A percentile compares a stretch with the other conserved stretches of the same genome.
These are phyloP conservation scores for Hanseniaspora occidentalis DNA, from an alignment of 805 yeast genomes.

Conservation along the genomic window DNA sequence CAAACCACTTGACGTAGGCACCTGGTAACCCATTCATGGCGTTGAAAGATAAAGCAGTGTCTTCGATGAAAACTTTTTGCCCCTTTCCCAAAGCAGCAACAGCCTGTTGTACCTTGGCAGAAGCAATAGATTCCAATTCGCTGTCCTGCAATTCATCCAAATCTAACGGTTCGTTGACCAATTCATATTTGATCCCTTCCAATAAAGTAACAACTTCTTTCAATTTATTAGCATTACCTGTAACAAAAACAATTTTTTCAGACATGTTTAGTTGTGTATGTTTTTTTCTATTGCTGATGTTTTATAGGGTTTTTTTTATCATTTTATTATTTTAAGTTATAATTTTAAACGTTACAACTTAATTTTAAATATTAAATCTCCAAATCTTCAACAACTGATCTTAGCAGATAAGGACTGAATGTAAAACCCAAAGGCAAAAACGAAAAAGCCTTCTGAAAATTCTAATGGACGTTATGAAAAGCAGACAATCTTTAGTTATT, in stretches of 20 bases:
- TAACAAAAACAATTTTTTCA: constrained; percentile 50
- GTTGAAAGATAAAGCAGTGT: constrained; percentile 76
- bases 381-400: too few species aligned
- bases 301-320: too few species aligned
- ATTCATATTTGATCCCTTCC: constrained; percentile 19
- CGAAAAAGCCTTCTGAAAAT: too few species aligned
- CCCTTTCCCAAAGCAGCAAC: constrained; percentile 57
- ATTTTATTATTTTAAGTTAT: not conserved
- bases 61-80: constrained; percentile 81
- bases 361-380: too few species aligned
- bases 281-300: not conserved
- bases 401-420: too few species aligned
- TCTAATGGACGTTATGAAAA: too few species aligned
- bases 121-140: constrained; percentile 62
- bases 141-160: constrained; percentile 87
- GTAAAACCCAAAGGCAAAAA: too few species aligned
- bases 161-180: constrained; percentile 60
- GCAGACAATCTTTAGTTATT: too few species aligned
- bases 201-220: constrained; percentile 74
- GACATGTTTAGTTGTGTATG: not conserved
- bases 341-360: not conserved
- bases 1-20: constrained; percentile 91
- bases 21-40: constrained; percentile 87
- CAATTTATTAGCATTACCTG: constrained; percentile 83
- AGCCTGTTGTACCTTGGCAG: constrained; percentile 54